Base-by-base conservation (phyloP, 306 rosid genomes). In the Ziziphus jujuba region DNA sequence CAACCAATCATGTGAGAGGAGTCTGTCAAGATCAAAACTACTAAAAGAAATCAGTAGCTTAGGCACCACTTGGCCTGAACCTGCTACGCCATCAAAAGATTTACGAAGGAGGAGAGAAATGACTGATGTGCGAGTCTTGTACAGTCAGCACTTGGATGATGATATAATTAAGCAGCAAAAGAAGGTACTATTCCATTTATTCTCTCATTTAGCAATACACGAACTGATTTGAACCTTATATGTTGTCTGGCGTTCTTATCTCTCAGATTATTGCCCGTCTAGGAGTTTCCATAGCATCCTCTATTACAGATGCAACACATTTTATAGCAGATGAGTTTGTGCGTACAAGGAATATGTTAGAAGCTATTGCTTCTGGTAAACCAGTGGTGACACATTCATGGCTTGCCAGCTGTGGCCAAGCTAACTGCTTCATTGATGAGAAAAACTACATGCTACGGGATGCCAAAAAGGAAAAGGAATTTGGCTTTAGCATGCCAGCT, bases 351-450 rank as follows among this genome's bases (percentile, higher is more conserved):
- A 95, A 90, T 81, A 87, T 95, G 95, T 77, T 95, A 71, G 95
- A 87, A 79, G 97, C 99, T 59, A 95, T 95, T 66, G 95, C 99
- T 70, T 78, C 61, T 50, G 92, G 96, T 36, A 90, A 95, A 81
- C 92, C 86, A 51, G 99, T 95, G 70, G 97, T 95, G 54, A 88
- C 96, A n/a, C 97, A 82, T 82, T 80, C 74, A 66, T 95, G 99
- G 99, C 76, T 95, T 33, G 92, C 90, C 61, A 88, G 91, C 79
- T 95, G 97, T 74, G 99, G 97, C 58, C 92, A 90, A 84, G 96
- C 97, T 51, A 82, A 77, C 72, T 88, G 96, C 81, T 85, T 90
- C 76, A 79, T 95, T 12, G 99, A 95, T 33, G 97, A 95, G 86
- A 90, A 80, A 76, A 82, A 72, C 47, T 81, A 88, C 77, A 80